Base-by-base conservation (phyloP, 352 stramenopile genomes). In the Phytophthora fragariaefolia region DNA sequence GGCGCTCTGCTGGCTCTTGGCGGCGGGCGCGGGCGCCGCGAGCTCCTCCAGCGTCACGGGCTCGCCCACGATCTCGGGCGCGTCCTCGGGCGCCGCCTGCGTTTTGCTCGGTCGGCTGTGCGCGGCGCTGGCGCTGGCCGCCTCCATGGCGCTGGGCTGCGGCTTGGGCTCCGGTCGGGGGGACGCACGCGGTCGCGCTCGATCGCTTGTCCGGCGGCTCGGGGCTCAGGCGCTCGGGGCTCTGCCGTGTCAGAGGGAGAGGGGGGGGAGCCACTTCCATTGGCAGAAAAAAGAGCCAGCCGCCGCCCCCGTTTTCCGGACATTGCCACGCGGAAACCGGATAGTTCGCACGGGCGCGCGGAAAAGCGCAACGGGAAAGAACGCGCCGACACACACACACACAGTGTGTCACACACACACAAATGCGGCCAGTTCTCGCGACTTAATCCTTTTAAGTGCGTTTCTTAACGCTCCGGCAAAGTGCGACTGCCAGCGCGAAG, bases 211-310 rank as follows among this genome's bases (percentile, higher is more conserved):
- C 52, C 43, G 13, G 32, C 9, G 10, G 13, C 40, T n/a, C n/a
- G n/a, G n/a, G n/a, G n/a, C n/a, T n/a, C n/a, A n/a, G n/a, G n/a
- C n/a, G n/a, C n/a, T n/a, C n/a, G n/a, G n/a, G n/a, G 56, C 71
- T 63, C 54, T 72, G 69, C 43, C 23, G 15, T 28, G 26, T 60
- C 46, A 60, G 46, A 66, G 49, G 58, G 54, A 56, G 67, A 61
- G 57, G 61, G 62, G 66, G 52, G 66, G 71, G 71, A 79, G 71
- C 45, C 65, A 71, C 55, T 71, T 46, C 47, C 27, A 81, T 81
- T 81, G 74, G 74, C 36, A 70, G 71, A 80, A 80, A 79, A 81
- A 81, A 79, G 70, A 81, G 66, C 51, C 73, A 81, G 73, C 46
- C 34, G 28, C n/a, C 7, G 22, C 9, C 53, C 47, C n/a, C n/a